Percentiles rank a stretch among this genome's conserved stretches.
Conservation (phyloP, 768 basidiomycete genomes). For the Kwoniella sp. region DNA sequence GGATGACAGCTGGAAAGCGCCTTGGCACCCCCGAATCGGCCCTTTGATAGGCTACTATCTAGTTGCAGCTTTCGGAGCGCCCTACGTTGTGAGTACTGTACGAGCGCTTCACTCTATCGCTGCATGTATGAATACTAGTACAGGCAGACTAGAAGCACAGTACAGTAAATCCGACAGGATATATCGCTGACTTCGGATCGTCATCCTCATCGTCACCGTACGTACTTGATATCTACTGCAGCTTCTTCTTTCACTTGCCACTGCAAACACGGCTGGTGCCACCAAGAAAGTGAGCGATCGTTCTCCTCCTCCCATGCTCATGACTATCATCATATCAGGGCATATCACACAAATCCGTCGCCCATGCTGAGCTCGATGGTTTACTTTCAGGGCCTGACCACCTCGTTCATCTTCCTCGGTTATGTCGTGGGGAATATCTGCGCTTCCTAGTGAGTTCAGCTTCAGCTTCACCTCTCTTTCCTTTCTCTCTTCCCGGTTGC, state of each 20-base stretch:
- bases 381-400: conserved; percentile 25
- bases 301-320: too few relatives aligned
- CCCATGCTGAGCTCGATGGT: too few relatives aligned
- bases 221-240: not conserved
- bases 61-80: conserved; percentile 31
- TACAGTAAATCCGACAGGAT: too few relatives aligned
- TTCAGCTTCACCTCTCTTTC: too few relatives aligned
- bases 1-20: conserved; percentile 43
- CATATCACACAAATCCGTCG: too few relatives aligned
- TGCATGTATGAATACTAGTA: too few relatives aligned
- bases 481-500: too few relatives aligned
- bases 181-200: too few relatives aligned
- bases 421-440: conserved; percentile 45
- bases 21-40: conserved; percentile 50
- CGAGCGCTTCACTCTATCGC: too few relatives aligned
- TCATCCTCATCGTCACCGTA: too few relatives aligned
- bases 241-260: conserved; percentile 46
- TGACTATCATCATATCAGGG: too few relatives aligned
- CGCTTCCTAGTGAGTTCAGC: conserved; percentile 23
- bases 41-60: conserved; percentile 55
- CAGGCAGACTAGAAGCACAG: too few relatives aligned
- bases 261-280: conserved; percentile 53
- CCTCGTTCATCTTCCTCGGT: conserved; percentile 49
- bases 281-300: conserved; percentile 56
- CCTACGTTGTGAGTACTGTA: conserved; percentile 17